Conservation (phyloP, 441 rosid species). For the Mallotus japonicus region DNA sequence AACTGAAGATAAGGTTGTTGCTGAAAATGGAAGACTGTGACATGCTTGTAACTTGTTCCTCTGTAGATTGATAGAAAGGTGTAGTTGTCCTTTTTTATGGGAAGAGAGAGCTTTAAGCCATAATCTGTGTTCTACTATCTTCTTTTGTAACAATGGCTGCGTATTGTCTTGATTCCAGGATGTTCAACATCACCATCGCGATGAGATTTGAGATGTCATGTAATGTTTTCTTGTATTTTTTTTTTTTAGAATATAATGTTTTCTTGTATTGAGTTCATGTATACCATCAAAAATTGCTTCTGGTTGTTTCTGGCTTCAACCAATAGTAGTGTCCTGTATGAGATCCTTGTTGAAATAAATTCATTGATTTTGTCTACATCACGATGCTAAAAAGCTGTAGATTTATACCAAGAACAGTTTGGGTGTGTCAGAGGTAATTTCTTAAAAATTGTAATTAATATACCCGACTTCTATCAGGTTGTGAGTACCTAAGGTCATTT, state of each 20-base stretch:
- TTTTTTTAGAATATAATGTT: neutral
- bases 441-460: too few relatives aligned
- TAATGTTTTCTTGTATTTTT: neutral
- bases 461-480: too few relatives aligned
- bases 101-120: too few relatives aligned
- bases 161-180: too few relatives aligned
- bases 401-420: too few relatives aligned
- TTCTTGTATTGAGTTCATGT: neutral
- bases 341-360: too few relatives aligned
- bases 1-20: conserved; percentile 16
- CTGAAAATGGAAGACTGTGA: conserved; percentile 38
- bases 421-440: too few relatives aligned
- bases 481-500: too few relatives aligned
- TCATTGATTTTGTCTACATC: too few relatives aligned
- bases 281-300: neutral
- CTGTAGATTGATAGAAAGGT: neutral
- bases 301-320: neutral
- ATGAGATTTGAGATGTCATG: neutral
- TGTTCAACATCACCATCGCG: neutral
- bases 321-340: neutral
- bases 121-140: too few relatives aligned
- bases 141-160: neutral
- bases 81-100: too few relatives aligned
- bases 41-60: neutral
- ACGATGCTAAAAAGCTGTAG: too few relatives aligned